phyloP scores from a whole-genome alignment of 192 early-diverging fungal species.

The Jimgerdemannia flammicorona region DNA sequence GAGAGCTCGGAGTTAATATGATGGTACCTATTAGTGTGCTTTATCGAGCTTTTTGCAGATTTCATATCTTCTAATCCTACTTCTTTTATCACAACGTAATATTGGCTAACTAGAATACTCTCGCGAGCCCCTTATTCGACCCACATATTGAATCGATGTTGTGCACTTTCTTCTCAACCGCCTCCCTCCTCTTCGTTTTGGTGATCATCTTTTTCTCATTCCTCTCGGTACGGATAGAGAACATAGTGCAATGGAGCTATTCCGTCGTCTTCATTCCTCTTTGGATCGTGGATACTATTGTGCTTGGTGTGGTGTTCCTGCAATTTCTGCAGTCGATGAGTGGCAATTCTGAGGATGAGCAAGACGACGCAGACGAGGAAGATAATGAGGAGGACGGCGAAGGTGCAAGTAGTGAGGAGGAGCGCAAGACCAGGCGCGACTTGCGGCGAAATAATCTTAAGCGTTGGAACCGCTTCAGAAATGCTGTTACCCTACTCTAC shows the following conservation, averaged over 20 bases:
- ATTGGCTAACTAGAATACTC: neutral
- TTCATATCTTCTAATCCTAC: neutral
- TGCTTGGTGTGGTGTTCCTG: constrained; percentile 31
- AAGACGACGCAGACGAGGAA: constrained; percentile 37
- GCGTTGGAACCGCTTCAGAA: constrained; percentile 1
- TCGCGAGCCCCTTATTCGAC: constrained; percentile 59
- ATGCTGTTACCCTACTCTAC: constrained; percentile 12
- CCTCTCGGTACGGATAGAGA: constrained; percentile 73
- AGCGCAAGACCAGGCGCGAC: constrained; percentile 30
- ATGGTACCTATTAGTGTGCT: constrained; percentile 45
- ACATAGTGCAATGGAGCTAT: constrained; percentile 65
- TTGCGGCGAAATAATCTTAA: constrained; percentile 39
- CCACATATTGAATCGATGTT: constrained; percentile 62
- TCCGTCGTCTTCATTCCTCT: constrained; percentile 76
- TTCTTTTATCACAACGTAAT: neutral
- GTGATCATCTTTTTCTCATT: constrained; percentile 84
- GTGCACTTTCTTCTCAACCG: constrained; percentile 51
- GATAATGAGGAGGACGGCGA: constrained; percentile 36
- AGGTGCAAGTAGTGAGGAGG: constrained; percentile 27
- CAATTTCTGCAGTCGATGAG: constrained; percentile 19
- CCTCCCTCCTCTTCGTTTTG: constrained; percentile 51
- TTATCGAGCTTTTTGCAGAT: no score
- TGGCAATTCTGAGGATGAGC: constrained; percentile 24
- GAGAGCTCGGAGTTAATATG: constrained; percentile 75
- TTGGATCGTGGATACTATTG: constrained; percentile 62